Base-by-base conservation (phyloP, 257 asterid species). In the Hygrophila difformis region DNA sequence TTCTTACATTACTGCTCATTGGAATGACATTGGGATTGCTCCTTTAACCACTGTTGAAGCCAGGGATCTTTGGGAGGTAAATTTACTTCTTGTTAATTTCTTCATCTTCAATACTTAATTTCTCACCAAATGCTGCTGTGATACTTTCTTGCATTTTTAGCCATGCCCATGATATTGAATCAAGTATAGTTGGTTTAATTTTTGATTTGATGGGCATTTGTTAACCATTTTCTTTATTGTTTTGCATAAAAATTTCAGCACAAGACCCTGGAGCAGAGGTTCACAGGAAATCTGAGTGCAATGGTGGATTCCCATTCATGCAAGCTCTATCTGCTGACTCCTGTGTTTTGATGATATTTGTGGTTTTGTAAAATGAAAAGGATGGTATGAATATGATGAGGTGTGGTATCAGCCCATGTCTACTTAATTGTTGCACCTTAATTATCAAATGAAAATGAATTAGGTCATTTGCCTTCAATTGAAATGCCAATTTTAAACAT, bases 21-120 rank as follows among this genome's bases (percentile, higher is more conserved):
- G 97, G 97, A 89, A 88, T 42, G 94, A 88, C 35, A 69, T 84
- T 0, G 93, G 93, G 3, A 42, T 88, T 51, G 88, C 94, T 44
- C 74, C 56, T 3, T 45, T 38, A 12, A 74, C 65, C 31, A 16
- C 65, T 37, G 84, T 70, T 18, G 8, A 55, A 40, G 93, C 74
- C 37, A 76, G 94, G 61, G 95, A 84, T 61, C 78, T 81, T 1
- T 88, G 97, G 97, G 69, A 84, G 91, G 94, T 82, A 71, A 34
- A 33, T 33, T 26, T 8, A 33, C 37, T 5, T 2, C 12, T 2
- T 12, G 10, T 5, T 33, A 9, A 9, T 2, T 33, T 2, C 6
- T 10, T 5, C 0, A 6, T 10, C 12, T 33, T 33, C 4, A 5
- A 26, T 33, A 2, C 37, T 4, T 33, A 10, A 12, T 7, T 24